Evolutionary conservation across 768 basidiomycete genomes (phyloP).

Genomic region (Leccinellum albellum): DNA sequence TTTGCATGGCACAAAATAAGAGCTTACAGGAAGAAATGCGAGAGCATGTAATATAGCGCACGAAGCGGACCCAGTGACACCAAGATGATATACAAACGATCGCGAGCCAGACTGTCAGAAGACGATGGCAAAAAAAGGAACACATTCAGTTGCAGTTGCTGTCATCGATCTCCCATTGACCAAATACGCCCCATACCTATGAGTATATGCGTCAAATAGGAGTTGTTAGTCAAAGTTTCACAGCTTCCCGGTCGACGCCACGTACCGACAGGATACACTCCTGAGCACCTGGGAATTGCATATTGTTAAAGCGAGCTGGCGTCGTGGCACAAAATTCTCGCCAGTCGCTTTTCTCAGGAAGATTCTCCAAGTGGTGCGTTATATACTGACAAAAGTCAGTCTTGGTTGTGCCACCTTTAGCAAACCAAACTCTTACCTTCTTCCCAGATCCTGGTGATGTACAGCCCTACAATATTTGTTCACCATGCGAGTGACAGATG

Average conservation of each 20-base stretch:
- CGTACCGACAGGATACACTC: slow-evolving; percentile 18
- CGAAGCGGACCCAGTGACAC: neutral
- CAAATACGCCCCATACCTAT: neutral
- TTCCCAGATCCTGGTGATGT: slow-evolving; percentile 20
- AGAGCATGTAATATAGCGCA: neutral
- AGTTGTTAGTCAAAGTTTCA: neutral
- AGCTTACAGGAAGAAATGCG: neutral
- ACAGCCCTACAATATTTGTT: slow-evolving; percentile 19
- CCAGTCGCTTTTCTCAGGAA: slow-evolving; percentile 27
- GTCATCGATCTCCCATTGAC: neutral
- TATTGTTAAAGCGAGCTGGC: slow-evolving; percentile 18
- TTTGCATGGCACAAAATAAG: neutral
- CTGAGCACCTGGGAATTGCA: slow-evolving; percentile 22
- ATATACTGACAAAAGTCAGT: slow-evolving; percentile 20
- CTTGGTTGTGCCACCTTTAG: neutral
- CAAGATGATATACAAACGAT: neutral
- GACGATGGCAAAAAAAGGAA: neutral
- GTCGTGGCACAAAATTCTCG: slow-evolving; percentile 35
- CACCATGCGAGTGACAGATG: neutral
- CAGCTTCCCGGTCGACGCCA: neutral
- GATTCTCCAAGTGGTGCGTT: slow-evolving; percentile 25
- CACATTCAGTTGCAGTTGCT: neutral
- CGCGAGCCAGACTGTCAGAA: neutral
- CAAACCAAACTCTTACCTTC: slow-evolving; percentile 8
- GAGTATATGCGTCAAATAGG: neutral